Conservation (phyloP, 2,329 filamentous ascomycete genomes). For the Arthroderma sp. region DNA sequence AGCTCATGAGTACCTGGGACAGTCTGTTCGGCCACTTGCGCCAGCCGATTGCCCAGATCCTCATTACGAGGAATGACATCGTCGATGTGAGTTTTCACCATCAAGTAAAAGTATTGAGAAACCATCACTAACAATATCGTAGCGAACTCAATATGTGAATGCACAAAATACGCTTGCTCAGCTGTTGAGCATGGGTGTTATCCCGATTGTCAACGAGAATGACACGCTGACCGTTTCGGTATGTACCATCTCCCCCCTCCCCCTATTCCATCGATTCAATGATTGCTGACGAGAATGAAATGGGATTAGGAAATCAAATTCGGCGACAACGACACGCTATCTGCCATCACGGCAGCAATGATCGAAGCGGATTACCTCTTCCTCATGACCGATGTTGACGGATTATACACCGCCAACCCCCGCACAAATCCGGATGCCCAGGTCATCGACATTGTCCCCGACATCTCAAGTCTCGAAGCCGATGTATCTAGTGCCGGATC, state of each 20-base stretch:
- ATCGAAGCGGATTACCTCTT: constrained; percentile 94
- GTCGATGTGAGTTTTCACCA: constrained; percentile 55
- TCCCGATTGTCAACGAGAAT: constrained; percentile 98
- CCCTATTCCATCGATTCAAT: neutral
- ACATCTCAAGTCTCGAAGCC: constrained; percentile 68
- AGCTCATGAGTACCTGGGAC: constrained; percentile 92
- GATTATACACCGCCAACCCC: constrained; percentile 92
- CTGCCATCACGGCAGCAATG: constrained; percentile 93
- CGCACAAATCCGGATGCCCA: constrained; percentile 71
- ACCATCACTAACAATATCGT: constrained; percentile 14
- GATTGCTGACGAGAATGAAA: neutral
- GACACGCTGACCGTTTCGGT: constrained; percentile 84
- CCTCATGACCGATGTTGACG: constrained; percentile 98
- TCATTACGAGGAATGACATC: constrained; percentile 91
- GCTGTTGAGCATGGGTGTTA: constrained; percentile 84
- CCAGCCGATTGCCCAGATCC: constrained; percentile 87
- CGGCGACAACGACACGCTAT: constrained; percentile 94
- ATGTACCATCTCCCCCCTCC: constrained; percentile 15
- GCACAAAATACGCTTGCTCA: constrained; percentile 91
- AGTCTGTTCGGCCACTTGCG: constrained; percentile 75
- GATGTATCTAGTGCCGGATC: constrained; percentile 89
- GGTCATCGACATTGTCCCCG: constrained; percentile 83
- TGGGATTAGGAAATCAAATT: constrained; percentile 78
- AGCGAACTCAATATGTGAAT: constrained; percentile 88
- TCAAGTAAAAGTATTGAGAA: neutral